Evolutionary conservation across 2,329 filamentous ascomycete species (phyloP).

Genomic region (Hymenotorrendiella dingleyae): DNA sequence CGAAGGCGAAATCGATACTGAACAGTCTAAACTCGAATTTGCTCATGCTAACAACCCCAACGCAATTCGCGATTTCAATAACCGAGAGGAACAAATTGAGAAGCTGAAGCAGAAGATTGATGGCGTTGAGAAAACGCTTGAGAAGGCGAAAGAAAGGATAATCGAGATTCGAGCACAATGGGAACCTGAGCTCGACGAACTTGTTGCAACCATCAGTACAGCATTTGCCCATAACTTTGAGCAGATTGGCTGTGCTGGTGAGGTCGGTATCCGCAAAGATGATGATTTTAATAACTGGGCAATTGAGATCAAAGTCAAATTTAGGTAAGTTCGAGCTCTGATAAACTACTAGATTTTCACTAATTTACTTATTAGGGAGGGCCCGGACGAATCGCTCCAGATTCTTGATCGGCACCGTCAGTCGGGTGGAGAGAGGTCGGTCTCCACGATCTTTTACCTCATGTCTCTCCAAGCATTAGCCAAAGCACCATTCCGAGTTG

Average conservation of each 20-base stretch:
- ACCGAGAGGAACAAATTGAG: slow-evolving; percentile 64
- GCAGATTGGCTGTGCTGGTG: slow-evolving; percentile 88
- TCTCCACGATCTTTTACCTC: slow-evolving; percentile 97
- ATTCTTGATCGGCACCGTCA: slow-evolving; percentile 87
- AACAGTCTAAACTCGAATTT: slow-evolving; percentile 70
- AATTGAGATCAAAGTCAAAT: slow-evolving; percentile 90
- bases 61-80: slow-evolving; percentile 71
- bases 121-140: slow-evolving; percentile 48
- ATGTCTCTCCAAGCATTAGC: slow-evolving; percentile 96
- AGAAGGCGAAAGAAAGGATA: slow-evolving; percentile 52
- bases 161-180: slow-evolving; percentile 62
- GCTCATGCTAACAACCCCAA: slow-evolving; percentile 72
- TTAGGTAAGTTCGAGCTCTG: slow-evolving; percentile 55
- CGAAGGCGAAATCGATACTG: slow-evolving; percentile 66
- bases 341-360: slow-evolving; percentile 12
- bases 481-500: slow-evolving; percentile 91
- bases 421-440: slow-evolving; percentile 90
- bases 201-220: slow-evolving; percentile 77
- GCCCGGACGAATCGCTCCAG: slow-evolving; percentile 74
- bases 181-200: slow-evolving; percentile 75
- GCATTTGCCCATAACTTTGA: slow-evolving; percentile 92
- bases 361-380: slow-evolving; percentile 47
- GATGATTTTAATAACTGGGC: slow-evolving; percentile 93
- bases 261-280: slow-evolving; percentile 83
- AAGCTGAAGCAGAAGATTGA: slow-evolving; percentile 55